phyloP scores from a whole-genome alignment of 495 filamentous ascomycete species.

The Trichoderma virens region DNA sequence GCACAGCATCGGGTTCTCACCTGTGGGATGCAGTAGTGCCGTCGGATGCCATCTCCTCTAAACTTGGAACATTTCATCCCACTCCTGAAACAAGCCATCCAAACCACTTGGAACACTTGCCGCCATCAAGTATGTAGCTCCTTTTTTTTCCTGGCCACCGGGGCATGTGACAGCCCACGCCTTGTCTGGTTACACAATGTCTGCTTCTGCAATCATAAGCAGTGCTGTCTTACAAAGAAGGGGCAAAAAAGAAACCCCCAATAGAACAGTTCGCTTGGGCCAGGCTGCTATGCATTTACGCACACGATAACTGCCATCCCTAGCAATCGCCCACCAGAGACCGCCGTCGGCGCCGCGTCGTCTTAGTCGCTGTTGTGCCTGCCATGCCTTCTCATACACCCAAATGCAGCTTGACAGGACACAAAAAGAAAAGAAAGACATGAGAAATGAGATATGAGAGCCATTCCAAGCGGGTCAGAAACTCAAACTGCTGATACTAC shows the following conservation, averaged over 20 bases:
- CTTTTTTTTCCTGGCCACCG: background rate
- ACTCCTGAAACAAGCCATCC: background rate
- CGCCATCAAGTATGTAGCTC: background rate
- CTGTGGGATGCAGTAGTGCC: background rate
- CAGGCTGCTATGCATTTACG: no score
- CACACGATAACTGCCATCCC: background rate
- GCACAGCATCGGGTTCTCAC: background rate
- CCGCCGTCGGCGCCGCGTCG: background rate
- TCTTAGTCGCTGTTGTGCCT: background rate
- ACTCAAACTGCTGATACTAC: background rate
- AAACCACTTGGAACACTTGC: background rate
- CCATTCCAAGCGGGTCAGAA: background rate
- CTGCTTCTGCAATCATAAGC: background rate
- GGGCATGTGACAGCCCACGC: background rate
- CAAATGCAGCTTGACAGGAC: background rate
- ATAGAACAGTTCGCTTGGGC: no score
- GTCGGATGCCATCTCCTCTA: background rate
- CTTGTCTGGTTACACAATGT: background rate
- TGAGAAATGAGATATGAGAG: background rate
- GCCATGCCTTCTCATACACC: background rate
- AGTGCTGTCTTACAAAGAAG: no score
- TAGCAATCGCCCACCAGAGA: background rate
- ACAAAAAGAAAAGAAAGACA: background rate
- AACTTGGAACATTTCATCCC: background rate
- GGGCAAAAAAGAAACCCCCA: no score